These are phyloP conservation scores for Trichoderma sp. DNA, from an alignment of 2,329 filamentous ascomycete species.

Conservation along the genomic window DNA sequence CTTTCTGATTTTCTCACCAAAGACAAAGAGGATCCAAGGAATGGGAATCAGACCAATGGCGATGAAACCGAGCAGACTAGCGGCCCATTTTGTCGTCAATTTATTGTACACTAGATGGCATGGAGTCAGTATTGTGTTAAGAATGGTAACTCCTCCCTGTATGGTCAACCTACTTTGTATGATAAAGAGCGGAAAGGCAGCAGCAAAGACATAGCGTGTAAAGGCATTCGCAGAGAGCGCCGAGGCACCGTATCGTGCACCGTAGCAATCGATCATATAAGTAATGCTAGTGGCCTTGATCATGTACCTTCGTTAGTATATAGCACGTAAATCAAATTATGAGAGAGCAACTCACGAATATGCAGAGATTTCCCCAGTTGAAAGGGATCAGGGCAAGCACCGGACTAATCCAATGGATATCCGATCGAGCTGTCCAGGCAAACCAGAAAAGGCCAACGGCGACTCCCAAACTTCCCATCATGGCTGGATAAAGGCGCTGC, in stretches of 20 bases:
- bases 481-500: slow-evolving; percentile 25
- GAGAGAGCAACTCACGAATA: slow-evolving; percentile 12
- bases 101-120: slow-evolving; percentile 23
- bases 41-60: slow-evolving; percentile 25
- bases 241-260: slow-evolving; percentile 22
- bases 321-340: background rate
- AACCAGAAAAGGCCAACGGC: slow-evolving; percentile 28
- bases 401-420: slow-evolving; percentile 25
- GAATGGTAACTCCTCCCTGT: no score
- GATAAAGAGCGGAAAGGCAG: slow-evolving; percentile 47
- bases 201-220: slow-evolving; percentile 43
- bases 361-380: slow-evolving; percentile 20
- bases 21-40: slow-evolving; percentile 26
- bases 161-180: slow-evolving; percentile 26
- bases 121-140: background rate
- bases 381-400: slow-evolving; percentile 26
- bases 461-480: slow-evolving; percentile 26
- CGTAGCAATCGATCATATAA: slow-evolving; percentile 28
- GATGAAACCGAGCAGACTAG: slow-evolving; percentile 27
- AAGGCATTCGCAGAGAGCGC: slow-evolving; percentile 46
- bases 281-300: slow-evolving; percentile 18
- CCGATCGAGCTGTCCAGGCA: slow-evolving; percentile 4
- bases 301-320: background rate
- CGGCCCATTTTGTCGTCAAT: slow-evolving; percentile 23
- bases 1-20: slow-evolving; percentile 6